phyloP scores from a whole-genome alignment of 257 asterid genomes.

The Datura wrightii region DNA sequence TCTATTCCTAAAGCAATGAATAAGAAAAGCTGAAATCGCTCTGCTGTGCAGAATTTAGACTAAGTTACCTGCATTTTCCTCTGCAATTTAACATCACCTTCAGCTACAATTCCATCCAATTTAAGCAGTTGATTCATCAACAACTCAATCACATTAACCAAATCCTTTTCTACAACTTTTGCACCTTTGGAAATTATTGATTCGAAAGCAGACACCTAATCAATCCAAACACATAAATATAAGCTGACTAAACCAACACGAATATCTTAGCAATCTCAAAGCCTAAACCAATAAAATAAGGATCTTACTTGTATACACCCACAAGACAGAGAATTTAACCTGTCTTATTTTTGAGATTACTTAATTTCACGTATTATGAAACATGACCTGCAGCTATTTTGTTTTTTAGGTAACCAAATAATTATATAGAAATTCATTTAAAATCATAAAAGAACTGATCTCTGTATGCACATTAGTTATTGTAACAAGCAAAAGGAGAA shows the following conservation, averaged over 20 bases:
- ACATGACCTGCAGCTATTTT: neutral
- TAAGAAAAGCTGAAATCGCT: neutral
- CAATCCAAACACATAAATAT: slow-evolving; percentile 29
- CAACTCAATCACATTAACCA: slow-evolving; percentile 62
- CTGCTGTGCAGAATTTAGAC: neutral
- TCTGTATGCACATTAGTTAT: neutral
- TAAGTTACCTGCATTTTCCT: slow-evolving; percentile 78
- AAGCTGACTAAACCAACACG: neutral
- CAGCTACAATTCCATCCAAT: slow-evolving; percentile 70
- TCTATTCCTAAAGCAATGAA: neutral
- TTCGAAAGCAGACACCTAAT: slow-evolving; percentile 77
- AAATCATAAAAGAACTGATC: neutral
- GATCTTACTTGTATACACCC: neutral
- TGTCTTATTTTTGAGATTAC: neutral
- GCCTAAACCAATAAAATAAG: neutral
- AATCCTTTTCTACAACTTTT: slow-evolving; percentile 71
- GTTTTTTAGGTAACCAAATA: neutral
- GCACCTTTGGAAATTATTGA: slow-evolving; percentile 66
- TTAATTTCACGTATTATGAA: neutral
- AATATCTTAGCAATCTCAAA: neutral
- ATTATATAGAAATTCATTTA: neutral
- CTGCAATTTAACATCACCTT: slow-evolving; percentile 77
- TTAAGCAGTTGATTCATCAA: slow-evolving; percentile 83
- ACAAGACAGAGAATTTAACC: neutral
- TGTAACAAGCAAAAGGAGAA: too few relatives aligned